Evolutionary conservation across 805 yeast species (phyloP), one percentile per base, ranked within the genome.

Genomic region (Saturnispora besseyi): DNA sequence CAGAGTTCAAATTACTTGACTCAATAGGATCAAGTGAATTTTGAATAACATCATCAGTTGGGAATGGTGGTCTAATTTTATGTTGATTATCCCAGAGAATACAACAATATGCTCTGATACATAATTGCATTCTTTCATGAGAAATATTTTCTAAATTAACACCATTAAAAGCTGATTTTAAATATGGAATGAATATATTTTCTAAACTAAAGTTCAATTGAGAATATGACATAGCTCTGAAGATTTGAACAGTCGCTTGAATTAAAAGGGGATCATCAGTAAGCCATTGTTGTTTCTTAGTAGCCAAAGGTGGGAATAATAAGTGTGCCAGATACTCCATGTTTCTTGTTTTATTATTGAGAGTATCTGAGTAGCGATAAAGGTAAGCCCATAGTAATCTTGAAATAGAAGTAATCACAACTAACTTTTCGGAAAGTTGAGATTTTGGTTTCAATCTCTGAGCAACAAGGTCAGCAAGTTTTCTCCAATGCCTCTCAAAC

Each of bases 351-450:
- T 96, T 89, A 51, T 86, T 83, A 62, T 91, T 93, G 57, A 91
- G 68, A 0, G 97, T 84, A 57, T 95, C 99, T 0, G 95, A 78
- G 55, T 89, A 80, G 54, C 98, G 72, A 64, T 82, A 87, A 24
- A 89, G 68, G 61, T 86, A 93, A 0, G 90, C 95, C 99, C 99
- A 93, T 0, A 87, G 66, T 31, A 95, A 69, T 51, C 96, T 69
- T 0, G 95, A 75, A 3, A 84, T 67, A 50, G 90, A 81, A 0
- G 79, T 78, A 13, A 86, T 74, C 41, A 80, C 75, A 3, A 77
- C 77, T 0, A 78, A 72, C 57, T 83, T 79, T 45, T 72, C 74
- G 0, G 68, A 61, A 11, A 76, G 74, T 43, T 63, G 57, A 1
- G 63, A 62, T 49, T 86, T 87, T 4, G 87, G 82, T 58, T 82